Evolutionary conservation across 2,329 filamentous ascomycete species (phyloP), one percentile per base, ranked within the genome.

Genomic region (Ceratocystis smalleyi): DNA sequence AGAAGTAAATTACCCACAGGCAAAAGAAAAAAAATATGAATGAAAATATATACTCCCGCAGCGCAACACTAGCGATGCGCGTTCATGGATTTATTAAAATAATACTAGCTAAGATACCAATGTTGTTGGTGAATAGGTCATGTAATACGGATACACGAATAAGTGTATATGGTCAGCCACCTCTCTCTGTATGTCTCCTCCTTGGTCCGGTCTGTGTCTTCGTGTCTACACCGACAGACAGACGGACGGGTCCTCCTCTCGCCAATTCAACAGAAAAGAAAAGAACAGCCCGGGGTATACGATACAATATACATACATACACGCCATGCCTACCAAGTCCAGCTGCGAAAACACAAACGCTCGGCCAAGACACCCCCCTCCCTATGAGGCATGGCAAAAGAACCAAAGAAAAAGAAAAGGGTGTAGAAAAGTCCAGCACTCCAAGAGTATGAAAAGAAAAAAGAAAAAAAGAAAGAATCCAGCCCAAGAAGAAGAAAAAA

Each of bases 1-100:
- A 71, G 15, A 68, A 70, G 12, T 27, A 61, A 10, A 24, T 12
- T 22, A 10, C n/a, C 6, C 8, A 5, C 24, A 47, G 24, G 12
- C 15, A 47, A 43, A 22, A 15, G 3, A 32, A 17, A 45, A 45
- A 49, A 32, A 32, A 61, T 19, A 30, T 6, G n/a, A 47, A 4
- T 47, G 27, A 24, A 61, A 5, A 27, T 32, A 45, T 47, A 19
- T 47, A 47, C 19, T 47, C 45, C 6, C 45, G 19, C 35, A 40
- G 4, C 35, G 35, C 35, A 40, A 40, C 10, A 40, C 35, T 40
- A 40, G 35, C 10, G 35, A 40, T 40, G 35, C 35, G 10, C 2
- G 45, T 49, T 49, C 15, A 45, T 19, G 24, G 49, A 43, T 35
- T 5, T 3, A 3, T 61, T 12, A 61, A 61, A 43, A 43, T 19